Base-by-base conservation (phyloP, 805 yeast species). In the Metschnikowia kofuensis region DNA sequence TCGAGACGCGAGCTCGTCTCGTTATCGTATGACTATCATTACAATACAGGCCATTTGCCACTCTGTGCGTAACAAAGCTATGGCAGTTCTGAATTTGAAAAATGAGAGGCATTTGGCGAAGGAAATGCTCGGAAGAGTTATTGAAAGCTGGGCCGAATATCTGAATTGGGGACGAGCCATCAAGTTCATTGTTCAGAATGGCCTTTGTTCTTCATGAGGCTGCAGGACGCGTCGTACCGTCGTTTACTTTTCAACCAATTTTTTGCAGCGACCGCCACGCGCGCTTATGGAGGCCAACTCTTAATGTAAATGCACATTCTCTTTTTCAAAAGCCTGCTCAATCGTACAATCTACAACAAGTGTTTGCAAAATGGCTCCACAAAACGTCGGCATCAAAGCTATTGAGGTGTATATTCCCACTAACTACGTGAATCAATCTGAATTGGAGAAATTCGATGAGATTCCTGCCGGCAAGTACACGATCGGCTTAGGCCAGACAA, bases 401-500 rank as follows among this genome's bases (percentile, higher is more conserved):
- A 81, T 94, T 59, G 97, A 94, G 73, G 77, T 90, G 52, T 94
- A 94, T 74, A 76, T 90, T 64, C 98, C 99, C 40, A 75, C 83
- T 37, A 86, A 69, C 80, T 79, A 66, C 60, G 97, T 94, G 53
- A 85, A 80, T 76, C 98, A 94, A 75, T 74, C 84, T 42, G 98
- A 89, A 48, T 76, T 94, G 58, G 99, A 94, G 70, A 73, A 78
- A 56, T 83, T 74, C 61, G 96, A 91, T 67, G 88, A 87, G 49
- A 91, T 92, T 53, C 81, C 98, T 21, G 75, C 87, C 47, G 99
- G 99, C 52, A 94, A 94, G 70, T 94, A 90, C 79, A 94, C 99
- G 66, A 92, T 94, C 69, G 99, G 99, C 44, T 79, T 94, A 52
- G 99, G 99, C 56, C 99, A 94, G 77, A 92, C 97, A 63, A 89